A percentile compares a stretch with the other conserved stretches of the same genome.
Conservation (phyloP, 164 flowering plant genomes). For the Echeveria elegans region DNA sequence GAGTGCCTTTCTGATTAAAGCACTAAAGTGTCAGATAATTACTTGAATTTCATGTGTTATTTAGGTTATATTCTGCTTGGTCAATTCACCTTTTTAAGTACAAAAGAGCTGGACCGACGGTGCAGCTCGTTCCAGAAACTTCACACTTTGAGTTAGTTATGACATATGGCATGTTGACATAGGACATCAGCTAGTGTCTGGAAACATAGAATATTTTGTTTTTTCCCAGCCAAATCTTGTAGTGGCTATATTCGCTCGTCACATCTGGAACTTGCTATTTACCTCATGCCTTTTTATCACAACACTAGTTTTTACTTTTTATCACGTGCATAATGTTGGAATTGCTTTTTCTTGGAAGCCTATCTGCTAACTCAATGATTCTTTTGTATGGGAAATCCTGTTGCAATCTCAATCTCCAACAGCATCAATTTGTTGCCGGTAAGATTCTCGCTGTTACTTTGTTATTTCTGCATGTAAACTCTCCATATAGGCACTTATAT, state of each 20-base stretch:
- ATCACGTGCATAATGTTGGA: not conserved
- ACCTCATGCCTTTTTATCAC: not conserved
- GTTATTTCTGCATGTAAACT: not conserved
- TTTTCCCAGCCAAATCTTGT: not conserved
- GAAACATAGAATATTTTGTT: not conserved
- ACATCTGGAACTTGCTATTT: not conserved
- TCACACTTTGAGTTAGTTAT: not conserved
- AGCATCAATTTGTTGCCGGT: slow-evolving; percentile 99
- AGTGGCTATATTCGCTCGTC: not conserved
- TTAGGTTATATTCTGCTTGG: not conserved
- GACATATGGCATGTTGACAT: not conserved
- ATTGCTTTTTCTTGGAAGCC: not conserved
- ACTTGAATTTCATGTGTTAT: too few species aligned
- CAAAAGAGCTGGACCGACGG: not conserved
- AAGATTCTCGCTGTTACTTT: slow-evolving; percentile 18
- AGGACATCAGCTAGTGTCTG: not conserved
- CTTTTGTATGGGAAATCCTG: slow-evolving; percentile 1
- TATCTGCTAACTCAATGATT: not conserved
- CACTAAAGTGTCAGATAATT: too few species aligned
- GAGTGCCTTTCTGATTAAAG: too few species aligned
- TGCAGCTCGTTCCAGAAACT: not conserved
- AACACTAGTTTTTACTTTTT: not conserved
- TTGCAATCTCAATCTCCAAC: slow-evolving; percentile 21
- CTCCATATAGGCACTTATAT: not conserved
- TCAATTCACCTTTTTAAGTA: not conserved